These are phyloP conservation scores for Tylopilus sp. DNA, from an alignment of 1,284 basidiomycete species.

Conservation along the genomic window DNA sequence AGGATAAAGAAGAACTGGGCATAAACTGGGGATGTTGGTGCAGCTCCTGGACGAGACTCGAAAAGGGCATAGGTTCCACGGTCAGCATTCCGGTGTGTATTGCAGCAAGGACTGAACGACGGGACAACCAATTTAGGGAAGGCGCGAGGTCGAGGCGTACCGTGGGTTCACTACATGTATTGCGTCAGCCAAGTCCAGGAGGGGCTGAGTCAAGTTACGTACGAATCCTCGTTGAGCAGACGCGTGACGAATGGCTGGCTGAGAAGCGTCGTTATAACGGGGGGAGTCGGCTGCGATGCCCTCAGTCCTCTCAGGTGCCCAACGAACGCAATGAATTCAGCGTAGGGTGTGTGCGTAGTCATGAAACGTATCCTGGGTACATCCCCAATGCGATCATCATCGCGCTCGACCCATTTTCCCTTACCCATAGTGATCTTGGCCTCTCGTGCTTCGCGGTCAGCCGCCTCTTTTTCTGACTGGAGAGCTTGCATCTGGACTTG, in stretches of 20 bases:
- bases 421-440: constrained; percentile 56
- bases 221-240: constrained; percentile 85
- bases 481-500: constrained; percentile 81
- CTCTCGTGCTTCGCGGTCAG: constrained; percentile 49
- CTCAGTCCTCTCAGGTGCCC: constrained; percentile 77
- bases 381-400: constrained; percentile 21
- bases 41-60: constrained; percentile 51
- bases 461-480: constrained; percentile 57
- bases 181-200: constrained; percentile 8
- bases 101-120: constrained; percentile 82
- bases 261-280: constrained; percentile 66
- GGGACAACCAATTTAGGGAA: constrained; percentile 88
- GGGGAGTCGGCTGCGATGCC: constrained; percentile 49
- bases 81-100: constrained; percentile 86
- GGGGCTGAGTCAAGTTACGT: constrained; percentile 35
- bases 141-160: constrained; percentile 92
- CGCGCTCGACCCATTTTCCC: constrained; percentile 60
- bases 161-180: constrained; percentile 69
- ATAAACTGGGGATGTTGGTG: constrained; percentile 27
- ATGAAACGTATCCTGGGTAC: constrained; percentile 43
- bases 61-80: constrained; percentile 78
- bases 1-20: constrained; percentile 43
- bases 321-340: constrained; percentile 84
- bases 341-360: constrained; percentile 73
- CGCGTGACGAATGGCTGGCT: constrained; percentile 84